A percentile compares a stretch with the other conserved stretches of the same genome.
Conservation (phyloP, 2,329 filamentous ascomycete species). For the Ophiostoma angusticollis region DNA sequence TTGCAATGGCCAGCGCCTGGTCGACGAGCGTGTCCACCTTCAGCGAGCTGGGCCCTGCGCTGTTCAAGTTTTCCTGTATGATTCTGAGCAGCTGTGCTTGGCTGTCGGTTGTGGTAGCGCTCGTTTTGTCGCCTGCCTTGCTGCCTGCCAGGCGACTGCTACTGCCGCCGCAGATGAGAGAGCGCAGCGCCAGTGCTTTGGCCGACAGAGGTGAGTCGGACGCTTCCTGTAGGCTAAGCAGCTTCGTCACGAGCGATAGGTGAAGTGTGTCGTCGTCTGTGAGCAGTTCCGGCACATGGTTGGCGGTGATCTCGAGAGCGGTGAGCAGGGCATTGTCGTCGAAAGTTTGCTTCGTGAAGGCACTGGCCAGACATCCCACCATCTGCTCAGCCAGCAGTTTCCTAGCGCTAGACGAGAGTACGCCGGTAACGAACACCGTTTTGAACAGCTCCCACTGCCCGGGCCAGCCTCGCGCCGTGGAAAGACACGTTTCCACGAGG, state of each 20-base stretch:
- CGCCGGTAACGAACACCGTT: slow-evolving; percentile 30
- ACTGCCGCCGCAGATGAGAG: slow-evolving; percentile 30
- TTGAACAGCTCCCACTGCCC: slow-evolving; percentile 35
- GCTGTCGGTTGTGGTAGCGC: no score
- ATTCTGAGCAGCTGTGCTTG: slow-evolving; percentile 35
- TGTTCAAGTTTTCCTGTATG: slow-evolving; percentile 42
- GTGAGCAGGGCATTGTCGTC: slow-evolving; percentile 21
- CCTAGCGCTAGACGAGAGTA: slow-evolving; percentile 24
- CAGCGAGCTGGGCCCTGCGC: slow-evolving; percentile 34
- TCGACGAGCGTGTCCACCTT: slow-evolving; percentile 40
- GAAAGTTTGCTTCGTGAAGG: no score
- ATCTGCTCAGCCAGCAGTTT: slow-evolving; percentile 20
- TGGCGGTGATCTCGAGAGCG: slow-evolving; percentile 36
- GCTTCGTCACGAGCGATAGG: slow-evolving; percentile 36
- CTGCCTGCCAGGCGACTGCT: slow-evolving; percentile 28
- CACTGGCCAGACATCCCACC: slow-evolving; percentile 15
- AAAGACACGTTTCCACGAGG: slow-evolving; percentile 28
- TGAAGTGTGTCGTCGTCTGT: slow-evolving; percentile 32
- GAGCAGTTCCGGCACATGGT: slow-evolving; percentile 31
- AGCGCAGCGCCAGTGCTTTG: slow-evolving; percentile 30
- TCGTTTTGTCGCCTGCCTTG: slow-evolving; percentile 17
- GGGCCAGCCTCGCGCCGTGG: slow-evolving; percentile 23
- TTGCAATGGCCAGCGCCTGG: slow-evolving; percentile 30
- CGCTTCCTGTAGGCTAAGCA: slow-evolving; percentile 42
- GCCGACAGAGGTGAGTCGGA: slow-evolving; percentile 26